These are phyloP conservation scores for Clonostachys rosea DNA, from an alignment of 2,329 filamentous ascomycete species.

Conservation along the genomic window DNA sequence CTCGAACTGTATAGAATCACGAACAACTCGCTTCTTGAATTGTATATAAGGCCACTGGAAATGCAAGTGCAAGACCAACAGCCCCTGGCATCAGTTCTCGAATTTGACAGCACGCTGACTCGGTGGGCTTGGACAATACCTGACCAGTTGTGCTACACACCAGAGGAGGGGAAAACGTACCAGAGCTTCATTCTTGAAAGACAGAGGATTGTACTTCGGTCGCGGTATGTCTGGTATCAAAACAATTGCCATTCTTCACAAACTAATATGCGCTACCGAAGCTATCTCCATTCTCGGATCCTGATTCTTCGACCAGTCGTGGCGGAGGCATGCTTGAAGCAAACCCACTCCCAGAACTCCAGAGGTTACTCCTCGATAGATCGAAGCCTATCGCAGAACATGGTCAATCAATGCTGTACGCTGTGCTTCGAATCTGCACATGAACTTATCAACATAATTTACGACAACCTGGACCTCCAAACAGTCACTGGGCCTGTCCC, in stretches of 20 bases:
- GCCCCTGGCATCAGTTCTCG: not conserved
- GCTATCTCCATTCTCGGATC: conserved; percentile 1
- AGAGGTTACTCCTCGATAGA: not conserved
- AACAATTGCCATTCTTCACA: no score
- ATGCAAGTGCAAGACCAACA: not conserved
- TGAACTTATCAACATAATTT: conserved; percentile 1
- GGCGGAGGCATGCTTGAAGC: conserved; percentile 1
- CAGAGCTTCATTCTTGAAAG: conserved; percentile 1
- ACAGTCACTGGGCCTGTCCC: conserved; percentile 1
- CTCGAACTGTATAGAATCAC: conserved; percentile 3
- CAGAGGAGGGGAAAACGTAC: not conserved
- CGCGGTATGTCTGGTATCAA: not conserved
- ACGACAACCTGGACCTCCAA: not conserved
- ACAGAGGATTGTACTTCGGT: conserved; percentile 3
- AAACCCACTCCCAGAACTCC: not conserved
- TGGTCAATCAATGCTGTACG: not conserved
- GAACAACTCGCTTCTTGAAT: conserved; percentile 2
- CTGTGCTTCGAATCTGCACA: conserved; percentile 1
- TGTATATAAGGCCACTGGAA: not conserved
- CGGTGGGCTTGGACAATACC: conserved; percentile 2
- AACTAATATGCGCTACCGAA: not conserved
- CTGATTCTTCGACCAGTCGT: not conserved
- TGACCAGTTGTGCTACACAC: not conserved
- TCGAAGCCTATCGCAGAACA: not conserved
- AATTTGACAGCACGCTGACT: conserved; percentile 1